Evolutionary conservation across 139 green algal species (phyloP), one percentile per base, ranked within the genome.

Genomic region (Closterium sp.): DNA sequence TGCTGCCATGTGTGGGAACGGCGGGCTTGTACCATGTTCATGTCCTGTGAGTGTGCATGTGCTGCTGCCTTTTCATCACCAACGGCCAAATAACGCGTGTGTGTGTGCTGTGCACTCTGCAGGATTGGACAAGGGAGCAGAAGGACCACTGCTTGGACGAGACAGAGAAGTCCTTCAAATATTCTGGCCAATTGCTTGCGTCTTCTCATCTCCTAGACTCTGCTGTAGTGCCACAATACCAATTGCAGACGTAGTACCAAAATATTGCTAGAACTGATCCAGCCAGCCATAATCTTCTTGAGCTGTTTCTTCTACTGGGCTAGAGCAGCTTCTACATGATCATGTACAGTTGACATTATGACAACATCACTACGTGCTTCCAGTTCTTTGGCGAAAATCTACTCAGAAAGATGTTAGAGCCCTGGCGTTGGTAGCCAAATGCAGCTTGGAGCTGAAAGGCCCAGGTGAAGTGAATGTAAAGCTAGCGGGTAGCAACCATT

Each of bases 91-190:
- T n/a, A n/a, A n/a, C n/a, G n/a, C n/a, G n/a, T n/a, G n/a, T n/a
- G n/a, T 76, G 55, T 76, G 55, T 86, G 83, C 64, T 86, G 83
- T 19, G 4, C 7, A 21, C 30, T 23, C 12, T 83, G 85, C 90
- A 94, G 90, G 43, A 33, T n/a, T 99, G 98, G 98, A 97, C 69
- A 0, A 43, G 87, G 0, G 96, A 97, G 90, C 93, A 99, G 92
- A 98, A 98, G 96, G 93, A 97, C 28, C 93, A 95, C 34, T 99
- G 98, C 96, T 91, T 99, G 81, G 84, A 97, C 38, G 96, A 97
- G 92, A 98, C 97, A 1, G 89, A 95, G 76, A 92, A 94, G 21
- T 97, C 96, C 0, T 98, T 98, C 94, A 95, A 96, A 91, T 95
- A 94, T 87, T 95, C 92, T 3, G 96, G 96, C 30, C 21, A 86